Conservation (phyloP, 2,329 filamentous ascomycete species). For the Proliferodiscus dingleyae region DNA sequence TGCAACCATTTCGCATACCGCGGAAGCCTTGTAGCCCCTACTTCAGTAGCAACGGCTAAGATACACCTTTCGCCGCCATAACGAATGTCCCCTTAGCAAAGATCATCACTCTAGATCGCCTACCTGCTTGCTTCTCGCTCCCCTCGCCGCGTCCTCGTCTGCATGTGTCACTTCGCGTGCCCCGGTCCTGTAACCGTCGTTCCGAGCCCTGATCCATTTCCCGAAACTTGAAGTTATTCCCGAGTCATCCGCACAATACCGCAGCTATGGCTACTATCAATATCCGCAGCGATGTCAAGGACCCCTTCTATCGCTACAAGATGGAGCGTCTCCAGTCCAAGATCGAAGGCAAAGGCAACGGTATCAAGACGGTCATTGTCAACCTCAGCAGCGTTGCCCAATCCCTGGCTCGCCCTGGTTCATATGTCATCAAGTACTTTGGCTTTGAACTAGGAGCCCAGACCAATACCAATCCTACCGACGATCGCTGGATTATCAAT, state of each 20-base stretch:
- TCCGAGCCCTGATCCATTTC: constrained; percentile 14
- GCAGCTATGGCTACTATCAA: constrained; percentile 95
- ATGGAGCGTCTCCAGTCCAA: constrained; percentile 99
- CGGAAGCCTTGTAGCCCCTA: constrained; percentile 88
- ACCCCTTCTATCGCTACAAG: constrained; percentile 99
- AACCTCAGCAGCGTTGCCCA: constrained; percentile 91
- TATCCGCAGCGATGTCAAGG: constrained; percentile 95
- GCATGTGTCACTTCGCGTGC: constrained; percentile 39
- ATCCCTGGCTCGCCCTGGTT: constrained; percentile 84
- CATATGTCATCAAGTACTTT: constrained; percentile 99
- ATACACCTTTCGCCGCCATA: constrained; percentile 10
- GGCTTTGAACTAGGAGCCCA: constrained; percentile 98
- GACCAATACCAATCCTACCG: constrained; percentile 94
- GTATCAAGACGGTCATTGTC: constrained; percentile 98
- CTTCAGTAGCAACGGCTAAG: constrained; percentile 91
- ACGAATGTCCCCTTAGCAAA: constrained; percentile 34
- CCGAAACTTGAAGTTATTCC: constrained; percentile 15
- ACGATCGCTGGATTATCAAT: constrained; percentile 99
- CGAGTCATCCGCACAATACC: constrained; percentile 26
- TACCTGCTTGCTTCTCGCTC: constrained; percentile 37
- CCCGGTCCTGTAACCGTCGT: constrained; percentile 21
- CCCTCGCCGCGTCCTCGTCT: constrained; percentile 31
- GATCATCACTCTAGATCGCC: constrained; percentile 46
- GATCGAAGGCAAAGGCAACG: constrained; percentile 99
- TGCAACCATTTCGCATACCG: constrained; percentile 95